Percentiles rank a stretch among this genome's conserved stretches.
Conservation (phyloP, 805 yeast species). For the Kluyveromyces siamensis region DNA sequence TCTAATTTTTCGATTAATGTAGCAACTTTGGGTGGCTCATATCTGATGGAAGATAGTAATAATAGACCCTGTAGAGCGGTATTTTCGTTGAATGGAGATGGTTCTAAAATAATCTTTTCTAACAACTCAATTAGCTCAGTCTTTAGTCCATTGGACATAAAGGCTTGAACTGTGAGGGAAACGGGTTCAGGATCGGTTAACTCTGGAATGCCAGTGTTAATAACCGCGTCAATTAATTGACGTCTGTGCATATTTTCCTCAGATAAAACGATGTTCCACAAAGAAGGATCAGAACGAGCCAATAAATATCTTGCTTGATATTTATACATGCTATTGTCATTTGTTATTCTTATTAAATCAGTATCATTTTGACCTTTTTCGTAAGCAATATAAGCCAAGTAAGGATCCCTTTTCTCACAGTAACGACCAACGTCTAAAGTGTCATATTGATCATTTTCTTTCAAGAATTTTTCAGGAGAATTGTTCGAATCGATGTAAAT, state of each 20-base stretch:
- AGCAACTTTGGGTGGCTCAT: slow-evolving; percentile 78
- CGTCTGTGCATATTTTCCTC: slow-evolving; percentile 80
- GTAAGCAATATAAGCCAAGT: slow-evolving; percentile 93
- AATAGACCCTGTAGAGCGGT: slow-evolving; percentile 90
- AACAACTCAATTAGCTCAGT: slow-evolving; percentile 86
- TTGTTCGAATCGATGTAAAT: slow-evolving; percentile 96
- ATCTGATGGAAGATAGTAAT: slow-evolving; percentile 90
- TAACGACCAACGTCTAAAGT: slow-evolving; percentile 94
- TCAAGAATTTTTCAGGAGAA: slow-evolving; percentile 92
- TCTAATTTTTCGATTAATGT: slow-evolving; percentile 83
- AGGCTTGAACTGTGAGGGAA: slow-evolving; percentile 87
- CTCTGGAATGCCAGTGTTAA: slow-evolving; percentile 94
- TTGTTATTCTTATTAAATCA: slow-evolving; percentile 85
- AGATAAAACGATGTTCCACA: slow-evolving; percentile 75
- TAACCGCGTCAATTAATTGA: slow-evolving; percentile 86
- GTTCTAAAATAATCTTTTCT: slow-evolving; percentile 93
- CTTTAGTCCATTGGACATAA: slow-evolving; percentile 92
- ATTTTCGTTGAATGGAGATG: slow-evolving; percentile 94
- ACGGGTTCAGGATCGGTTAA: slow-evolving; percentile 88
- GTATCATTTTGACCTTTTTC: slow-evolving; percentile 90
- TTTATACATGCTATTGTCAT: slow-evolving; percentile 96
- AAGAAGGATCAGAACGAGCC: slow-evolving; percentile 70
- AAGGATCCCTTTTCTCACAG: slow-evolving; percentile 99
- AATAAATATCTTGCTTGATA: slow-evolving; percentile 96
- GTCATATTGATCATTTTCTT: slow-evolving; percentile 83